Evolutionary conservation across 306 rosid species (phyloP).

Genomic region (Acmispon strigosus): DNA sequence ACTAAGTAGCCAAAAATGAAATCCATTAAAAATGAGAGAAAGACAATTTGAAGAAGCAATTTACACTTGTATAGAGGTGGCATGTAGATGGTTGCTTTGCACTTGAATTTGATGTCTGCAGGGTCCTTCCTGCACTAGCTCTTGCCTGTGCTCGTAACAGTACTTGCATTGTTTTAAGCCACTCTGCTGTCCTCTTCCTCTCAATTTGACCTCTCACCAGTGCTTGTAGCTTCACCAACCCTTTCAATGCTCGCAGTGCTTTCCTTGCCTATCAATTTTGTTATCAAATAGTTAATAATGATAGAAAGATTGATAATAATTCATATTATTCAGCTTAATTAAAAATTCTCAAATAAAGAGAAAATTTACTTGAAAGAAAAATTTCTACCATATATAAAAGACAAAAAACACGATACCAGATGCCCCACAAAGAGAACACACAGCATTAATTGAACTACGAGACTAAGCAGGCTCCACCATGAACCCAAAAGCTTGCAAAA

Average conservation of each 20-base stretch:
- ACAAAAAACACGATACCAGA: background rate
- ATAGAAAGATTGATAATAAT: background rate
- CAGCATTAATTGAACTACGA: background rate
- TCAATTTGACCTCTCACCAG: conserved; percentile 83
- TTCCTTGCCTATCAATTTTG: conserved; percentile 58
- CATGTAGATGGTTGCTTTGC: conserved; percentile 45
- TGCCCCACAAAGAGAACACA: background rate
- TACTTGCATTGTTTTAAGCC: conserved; percentile 60
- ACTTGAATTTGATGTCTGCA: conserved; percentile 31
- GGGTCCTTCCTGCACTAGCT: conserved; percentile 32
- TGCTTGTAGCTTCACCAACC: conserved; percentile 87
- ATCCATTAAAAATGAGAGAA: background rate
- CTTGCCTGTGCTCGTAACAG: conserved; percentile 58
- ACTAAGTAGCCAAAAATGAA: background rate
- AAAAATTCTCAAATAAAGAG: background rate
- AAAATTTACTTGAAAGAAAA: too few relatives aligned
- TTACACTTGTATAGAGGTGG: conserved; percentile 45
- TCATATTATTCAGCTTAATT: background rate
- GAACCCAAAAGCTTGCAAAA: background rate
- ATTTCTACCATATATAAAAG: background rate
- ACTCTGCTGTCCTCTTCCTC: conserved; percentile 67
- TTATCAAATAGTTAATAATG: background rate
- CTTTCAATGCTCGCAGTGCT: conserved; percentile 78
- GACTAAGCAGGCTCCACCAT: background rate
- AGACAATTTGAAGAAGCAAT: background rate